Evolutionary conservation across 768 basidiomycete genomes (phyloP), one percentile per base, ranked within the genome.

Genomic region (Leccinum uliginosum): DNA sequence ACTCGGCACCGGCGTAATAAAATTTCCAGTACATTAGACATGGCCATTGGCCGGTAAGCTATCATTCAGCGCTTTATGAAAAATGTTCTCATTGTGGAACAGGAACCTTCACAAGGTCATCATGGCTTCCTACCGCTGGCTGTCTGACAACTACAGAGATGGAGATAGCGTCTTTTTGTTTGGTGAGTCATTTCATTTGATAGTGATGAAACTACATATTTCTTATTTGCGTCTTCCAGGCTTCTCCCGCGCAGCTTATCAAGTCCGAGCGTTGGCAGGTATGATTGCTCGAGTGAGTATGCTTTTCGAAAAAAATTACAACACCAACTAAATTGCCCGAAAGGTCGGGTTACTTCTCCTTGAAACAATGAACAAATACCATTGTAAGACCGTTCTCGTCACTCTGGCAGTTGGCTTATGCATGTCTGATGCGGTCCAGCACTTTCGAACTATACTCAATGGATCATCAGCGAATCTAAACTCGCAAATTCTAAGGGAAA

Each of bases 181-280:
- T 46, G 78, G 77, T 74, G 46, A 30, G 65, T 24, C 17, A n/a
- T n/a, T n/a, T n/a, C 27, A 19, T 19, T 23, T 9, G 14, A 7
- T 32, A 44, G 19, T 48, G 8, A 10, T 34, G 44, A 23, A 1
- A 1, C 46, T 17, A 29, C 10, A 1, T 24, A 8, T 24, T 10
- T 34, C 61, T 62, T 19, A 67, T 27, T 11, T 48, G 5, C 17
- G 8, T 27, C 12, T 15, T 30, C 8, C 34, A 79, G 78, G 78
- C 3, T 80, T 76, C 59, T 79, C 78, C 2, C 75, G 78, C 17
- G 78, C 78, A 5, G 78, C 77, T 15, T 80, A 77, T 58, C 78
- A 78, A 61, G 75, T 73, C 3, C 72, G 78, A 27, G 73, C 67
- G 1, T 49, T 79, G 38, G 75, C 78, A 3, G 78, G 67, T n/a